Evolutionary conservation across 148 eudicot genomes (phyloP).

Genomic region (Rhododendron kiyosumense): DNA sequence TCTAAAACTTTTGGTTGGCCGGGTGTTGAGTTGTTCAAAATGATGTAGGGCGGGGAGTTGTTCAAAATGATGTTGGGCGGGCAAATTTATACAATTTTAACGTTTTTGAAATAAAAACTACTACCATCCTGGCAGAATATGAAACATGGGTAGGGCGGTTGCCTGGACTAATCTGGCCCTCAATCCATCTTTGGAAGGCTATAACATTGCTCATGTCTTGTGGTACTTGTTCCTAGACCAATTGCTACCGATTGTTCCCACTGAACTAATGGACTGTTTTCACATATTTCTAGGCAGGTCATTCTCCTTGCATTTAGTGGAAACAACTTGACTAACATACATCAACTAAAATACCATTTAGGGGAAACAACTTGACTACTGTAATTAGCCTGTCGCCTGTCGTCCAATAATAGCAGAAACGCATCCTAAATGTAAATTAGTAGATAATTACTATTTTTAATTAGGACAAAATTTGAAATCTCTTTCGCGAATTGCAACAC

Average conservation of each 20-base stretch:
- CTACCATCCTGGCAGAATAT: no score
- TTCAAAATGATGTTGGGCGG: no score
- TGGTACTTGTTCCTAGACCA: background rate
- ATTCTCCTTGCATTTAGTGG: background rate
- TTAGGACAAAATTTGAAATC: background rate
- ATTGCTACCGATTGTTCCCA: background rate
- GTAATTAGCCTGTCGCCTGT: no score
- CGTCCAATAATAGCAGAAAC: background rate
- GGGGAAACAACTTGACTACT: background rate
- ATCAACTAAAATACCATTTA: background rate
- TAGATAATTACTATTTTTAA: no score
- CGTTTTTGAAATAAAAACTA: no score
- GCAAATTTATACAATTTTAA: no score
- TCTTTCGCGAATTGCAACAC: background rate
- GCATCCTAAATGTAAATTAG: background rate
- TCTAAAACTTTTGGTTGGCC: no score
- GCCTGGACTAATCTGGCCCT: no score
- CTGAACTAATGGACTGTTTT: background rate
- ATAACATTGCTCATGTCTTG: background rate
- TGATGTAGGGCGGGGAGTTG: no score
- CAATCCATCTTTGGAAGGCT: no score
- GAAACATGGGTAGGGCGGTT: no score
- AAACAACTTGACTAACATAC: background rate
- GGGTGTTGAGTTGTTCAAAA: no score
- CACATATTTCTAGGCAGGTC: background rate